phyloP scores from a whole-genome alignment of 306 rosid species.

The Prosopis cineraria region DNA sequence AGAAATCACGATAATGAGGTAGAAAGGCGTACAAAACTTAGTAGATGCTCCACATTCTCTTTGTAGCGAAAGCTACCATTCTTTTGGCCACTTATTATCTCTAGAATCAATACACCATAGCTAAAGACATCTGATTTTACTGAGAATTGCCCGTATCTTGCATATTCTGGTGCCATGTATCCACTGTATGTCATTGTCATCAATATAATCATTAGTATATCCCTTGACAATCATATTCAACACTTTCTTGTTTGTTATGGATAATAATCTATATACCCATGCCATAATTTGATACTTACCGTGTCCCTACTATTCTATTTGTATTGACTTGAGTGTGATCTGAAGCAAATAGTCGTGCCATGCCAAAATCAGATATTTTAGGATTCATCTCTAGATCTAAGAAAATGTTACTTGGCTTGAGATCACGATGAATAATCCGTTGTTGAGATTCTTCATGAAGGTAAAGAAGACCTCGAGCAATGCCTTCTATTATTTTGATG shows the following conservation, averaged over 20 bases:
- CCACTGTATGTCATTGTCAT: too few relatives aligned
- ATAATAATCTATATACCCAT: too few relatives aligned
- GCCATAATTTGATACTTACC: not conserved
- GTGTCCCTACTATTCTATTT: not conserved
- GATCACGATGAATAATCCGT: too few relatives aligned
- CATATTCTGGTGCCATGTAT: too few relatives aligned
- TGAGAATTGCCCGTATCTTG: slow-evolving; percentile 42
- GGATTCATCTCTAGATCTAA: too few relatives aligned
- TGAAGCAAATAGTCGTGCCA: not conserved
- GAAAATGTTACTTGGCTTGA: too few relatives aligned
- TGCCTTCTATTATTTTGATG: too few relatives aligned
- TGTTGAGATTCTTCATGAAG: too few relatives aligned
- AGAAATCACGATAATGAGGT: not conserved
- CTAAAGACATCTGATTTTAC: slow-evolving; percentile 48
- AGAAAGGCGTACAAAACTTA: slow-evolving; percentile 52
- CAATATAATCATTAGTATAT: not conserved
- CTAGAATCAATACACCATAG: slow-evolving; percentile 56
- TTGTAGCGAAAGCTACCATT: too few relatives aligned
- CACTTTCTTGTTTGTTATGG: not conserved
- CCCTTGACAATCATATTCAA: not conserved
- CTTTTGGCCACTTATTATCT: too few relatives aligned
- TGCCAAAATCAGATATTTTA: too few relatives aligned
- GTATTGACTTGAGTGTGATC: not conserved
- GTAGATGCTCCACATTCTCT: slow-evolving; percentile 32
- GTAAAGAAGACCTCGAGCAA: too few relatives aligned